These are phyloP conservation scores for Globisporangium paroecandrum DNA, from an alignment of 352 stramenopile genomes.

Conservation along the genomic window DNA sequence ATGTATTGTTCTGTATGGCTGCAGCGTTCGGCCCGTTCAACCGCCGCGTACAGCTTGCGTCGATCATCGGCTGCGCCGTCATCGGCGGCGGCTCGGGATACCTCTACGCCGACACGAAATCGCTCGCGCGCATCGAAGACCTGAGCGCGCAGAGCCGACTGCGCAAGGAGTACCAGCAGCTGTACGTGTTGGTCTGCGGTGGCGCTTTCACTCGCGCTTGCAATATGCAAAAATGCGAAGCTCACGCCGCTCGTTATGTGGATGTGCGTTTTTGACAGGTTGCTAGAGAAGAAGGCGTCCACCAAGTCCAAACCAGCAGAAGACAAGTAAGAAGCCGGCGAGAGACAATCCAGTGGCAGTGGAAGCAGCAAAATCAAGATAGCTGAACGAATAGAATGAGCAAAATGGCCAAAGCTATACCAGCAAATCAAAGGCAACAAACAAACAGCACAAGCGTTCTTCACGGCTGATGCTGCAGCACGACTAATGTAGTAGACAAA, in stretches of 20 bases:
- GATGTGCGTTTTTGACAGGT: slow-evolving; percentile 23
- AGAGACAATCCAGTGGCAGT: not conserved
- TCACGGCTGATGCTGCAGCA: no score
- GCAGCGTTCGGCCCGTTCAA: slow-evolving; percentile 66
- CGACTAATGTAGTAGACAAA: not conserved
- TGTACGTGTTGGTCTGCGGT: slow-evolving; percentile 30
- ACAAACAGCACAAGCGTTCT: no score
- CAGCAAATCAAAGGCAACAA: no score
- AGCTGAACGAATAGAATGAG: not conserved
- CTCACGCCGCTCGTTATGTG: not conserved
- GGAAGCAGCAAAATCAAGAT: not conserved
- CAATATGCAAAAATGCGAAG: no score
- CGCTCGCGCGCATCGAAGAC: slow-evolving; percentile 70
- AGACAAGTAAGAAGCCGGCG: not conserved
- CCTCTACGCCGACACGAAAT: slow-evolving; percentile 68
- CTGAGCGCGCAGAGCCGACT: slow-evolving; percentile 71
- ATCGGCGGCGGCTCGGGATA: slow-evolving; percentile 62
- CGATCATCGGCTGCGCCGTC: slow-evolving; percentile 50
- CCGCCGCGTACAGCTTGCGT: slow-evolving; percentile 51
- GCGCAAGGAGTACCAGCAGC: slow-evolving; percentile 79
- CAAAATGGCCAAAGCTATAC: no score
- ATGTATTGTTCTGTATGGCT: not conserved
- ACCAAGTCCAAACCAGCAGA: slow-evolving; percentile 20
- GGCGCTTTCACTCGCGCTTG: no score
- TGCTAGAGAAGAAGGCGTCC: slow-evolving; percentile 63